Base-by-base conservation (phyloP, 805 yeast species). In the Metschnikowia lochheadii region DNA sequence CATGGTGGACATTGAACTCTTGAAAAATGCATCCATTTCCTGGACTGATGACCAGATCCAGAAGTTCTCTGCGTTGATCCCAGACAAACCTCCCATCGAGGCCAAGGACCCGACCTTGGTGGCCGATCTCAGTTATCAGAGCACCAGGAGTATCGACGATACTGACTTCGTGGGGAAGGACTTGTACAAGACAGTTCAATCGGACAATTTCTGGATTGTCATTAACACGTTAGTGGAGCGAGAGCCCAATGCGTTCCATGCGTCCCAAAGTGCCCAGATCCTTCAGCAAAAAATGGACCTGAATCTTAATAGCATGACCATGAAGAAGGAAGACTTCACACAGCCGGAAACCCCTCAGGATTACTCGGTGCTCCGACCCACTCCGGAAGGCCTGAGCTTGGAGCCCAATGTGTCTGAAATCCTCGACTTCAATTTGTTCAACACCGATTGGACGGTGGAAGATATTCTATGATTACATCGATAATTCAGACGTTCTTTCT, bases 121-220 rank as follows among this genome's bases (percentile, higher is more conserved):
- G 11, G 44, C n/a, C 11, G 32, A 37, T 3, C 29, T 37, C 37
- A 49, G 56, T 46, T 57, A 57, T 48, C 44, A 39, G 21, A 49
- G 48, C 46, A 34, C 46, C 20, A 32, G 32, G 13, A 44, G 45
- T 17, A 46, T 54, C 8, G 49, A 48, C 39, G 61, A 57, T 36
- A 39, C 40, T 3, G 44, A 48, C n/a, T 37, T 54, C 14, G 32
- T 17, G 10, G 56, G 59, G 2, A 21, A 26, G 3, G 59, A 57
- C 43, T 50, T 57, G 48, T 49, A 49, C 38, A 56, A 52, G 18
- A 54, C 59, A 6, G 37, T 57, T 3, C 61, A 57, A 32, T 54
- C 61, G 2, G 61, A 57, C 44, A 56, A 56, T 26, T 56, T 56
- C 41, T 57, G 61, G 61, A 49, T 57, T 15, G 42, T 49, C 31